Evolutionary conservation across 108 stramenopile species (phyloP).

Genomic region (Skeletonema marinoi): DNA sequence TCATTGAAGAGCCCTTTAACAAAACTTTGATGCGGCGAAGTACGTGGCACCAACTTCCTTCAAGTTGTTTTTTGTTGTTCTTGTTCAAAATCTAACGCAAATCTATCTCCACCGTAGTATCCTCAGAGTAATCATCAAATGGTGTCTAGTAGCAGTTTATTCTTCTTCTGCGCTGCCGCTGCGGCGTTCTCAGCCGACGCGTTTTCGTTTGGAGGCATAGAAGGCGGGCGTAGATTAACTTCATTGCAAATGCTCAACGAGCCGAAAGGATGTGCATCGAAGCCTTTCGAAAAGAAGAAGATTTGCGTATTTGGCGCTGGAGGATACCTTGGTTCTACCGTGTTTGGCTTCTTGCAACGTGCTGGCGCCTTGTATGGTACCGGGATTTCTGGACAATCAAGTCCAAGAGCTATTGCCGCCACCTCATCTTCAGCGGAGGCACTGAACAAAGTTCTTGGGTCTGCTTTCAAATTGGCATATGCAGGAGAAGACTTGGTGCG

Average conservation of each 20-base stretch:
- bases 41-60: too few species aligned
- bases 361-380: slow-evolving; percentile 77
- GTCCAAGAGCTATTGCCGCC: slow-evolving; percentile 63
- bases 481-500: slow-evolving; percentile 73
- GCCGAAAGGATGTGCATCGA: slow-evolving; percentile 63
- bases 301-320: slow-evolving; percentile 79
- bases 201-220: neutral
- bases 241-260: slow-evolving; percentile 26
- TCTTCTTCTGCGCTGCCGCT: neutral
- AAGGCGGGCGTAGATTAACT: neutral
- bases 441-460: slow-evolving; percentile 60
- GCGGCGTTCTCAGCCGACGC: neutral
- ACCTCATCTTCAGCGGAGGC: slow-evolving; percentile 41
- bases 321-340: slow-evolving; percentile 69
- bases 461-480: slow-evolving; percentile 69
- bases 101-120: too few species aligned
- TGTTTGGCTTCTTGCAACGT: slow-evolving; percentile 81
- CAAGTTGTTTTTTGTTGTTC: too few species aligned
- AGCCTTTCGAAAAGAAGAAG: slow-evolving; percentile 69
- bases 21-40: too few species aligned
- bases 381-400: slow-evolving; percentile 58
- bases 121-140: neutral
- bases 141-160: neutral
- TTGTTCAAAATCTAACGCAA: too few species aligned
- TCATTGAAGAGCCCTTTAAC: too few species aligned